phyloP scores from a whole-genome alignment of 352 stramenopile species.

The Phytophthora multivora region DNA sequence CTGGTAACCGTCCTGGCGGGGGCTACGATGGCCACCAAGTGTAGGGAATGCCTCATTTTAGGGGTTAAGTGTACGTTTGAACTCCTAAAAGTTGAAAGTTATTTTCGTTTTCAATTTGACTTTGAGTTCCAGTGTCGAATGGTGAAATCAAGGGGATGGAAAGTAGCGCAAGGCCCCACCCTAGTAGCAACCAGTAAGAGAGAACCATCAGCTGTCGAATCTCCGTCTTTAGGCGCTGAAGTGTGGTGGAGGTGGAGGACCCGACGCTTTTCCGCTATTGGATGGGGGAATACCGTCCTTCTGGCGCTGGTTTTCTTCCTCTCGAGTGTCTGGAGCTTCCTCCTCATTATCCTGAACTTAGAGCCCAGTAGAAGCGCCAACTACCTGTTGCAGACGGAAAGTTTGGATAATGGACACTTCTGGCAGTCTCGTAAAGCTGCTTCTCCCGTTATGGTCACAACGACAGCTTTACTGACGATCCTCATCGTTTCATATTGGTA shows the following conservation, averaged over 20 bases:
- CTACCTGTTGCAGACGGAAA: conserved; percentile 38
- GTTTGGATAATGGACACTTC: conserved; percentile 33
- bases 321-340: conserved; percentile 37
- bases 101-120: background rate
- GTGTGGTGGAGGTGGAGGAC: conserved; percentile 19
- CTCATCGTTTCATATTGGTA: conserved; percentile 24
- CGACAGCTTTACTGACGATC: conserved; percentile 11
- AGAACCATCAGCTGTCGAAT: background rate
- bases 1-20: background rate
- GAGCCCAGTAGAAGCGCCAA: conserved; percentile 41
- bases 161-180: background rate
- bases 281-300: conserved; percentile 18
- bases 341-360: conserved; percentile 41
- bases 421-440: conserved; percentile 9
- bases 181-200: background rate
- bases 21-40: conserved; percentile 1
- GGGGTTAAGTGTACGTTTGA: background rate
- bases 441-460: conserved; percentile 4
- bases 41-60: too few species aligned
- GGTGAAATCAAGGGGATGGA: conserved; percentile 5
- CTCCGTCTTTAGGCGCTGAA: background rate
- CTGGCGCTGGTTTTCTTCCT: conserved; percentile 25
- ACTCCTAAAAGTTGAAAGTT: background rate
- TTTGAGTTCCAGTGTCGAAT: background rate
- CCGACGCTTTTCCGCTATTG: conserved; percentile 18